Percentiles rank a stretch among this genome's conserved stretches.
Conservation (phyloP, 106 monocot species). For the Dioscorea alata region DNA sequence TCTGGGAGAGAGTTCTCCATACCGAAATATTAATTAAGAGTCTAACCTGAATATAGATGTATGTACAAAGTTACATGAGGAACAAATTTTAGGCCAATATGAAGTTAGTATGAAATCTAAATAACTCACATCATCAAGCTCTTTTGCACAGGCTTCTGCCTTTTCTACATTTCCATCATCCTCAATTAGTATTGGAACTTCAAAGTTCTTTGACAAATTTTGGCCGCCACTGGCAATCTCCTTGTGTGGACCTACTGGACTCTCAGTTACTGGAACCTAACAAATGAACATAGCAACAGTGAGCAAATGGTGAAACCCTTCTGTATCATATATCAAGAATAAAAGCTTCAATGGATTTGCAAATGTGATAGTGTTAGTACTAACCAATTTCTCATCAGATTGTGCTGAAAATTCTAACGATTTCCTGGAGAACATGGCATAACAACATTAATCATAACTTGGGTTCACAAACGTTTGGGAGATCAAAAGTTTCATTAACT, state of each 20-base stretch:
- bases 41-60: background rate
- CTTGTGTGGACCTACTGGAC: constrained; percentile 9
- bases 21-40: no score
- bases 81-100: background rate
- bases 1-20: no score
- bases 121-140: constrained; percentile 79
- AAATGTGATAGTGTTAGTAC: background rate
- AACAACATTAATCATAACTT: constrained; percentile 2
- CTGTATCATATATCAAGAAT: background rate
- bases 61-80: background rate
- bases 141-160: constrained; percentile 63
- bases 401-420: constrained; percentile 18
- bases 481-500: background rate
- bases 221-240: constrained; percentile 11
- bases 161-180: constrained; percentile 60
- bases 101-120: background rate
- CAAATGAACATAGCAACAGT: constrained; percentile 2
- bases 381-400: constrained; percentile 28
- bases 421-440: constrained; percentile 41
- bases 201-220: constrained; percentile 23
- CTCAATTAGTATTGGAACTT: constrained; percentile 31
- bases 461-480: no score
- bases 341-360: background rate
- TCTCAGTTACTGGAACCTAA: constrained; percentile 31
- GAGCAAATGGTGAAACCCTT: no score